Conservation (phyloP, 1,139 yeast genomes). For the Suhomyces anneliseae region DNA sequence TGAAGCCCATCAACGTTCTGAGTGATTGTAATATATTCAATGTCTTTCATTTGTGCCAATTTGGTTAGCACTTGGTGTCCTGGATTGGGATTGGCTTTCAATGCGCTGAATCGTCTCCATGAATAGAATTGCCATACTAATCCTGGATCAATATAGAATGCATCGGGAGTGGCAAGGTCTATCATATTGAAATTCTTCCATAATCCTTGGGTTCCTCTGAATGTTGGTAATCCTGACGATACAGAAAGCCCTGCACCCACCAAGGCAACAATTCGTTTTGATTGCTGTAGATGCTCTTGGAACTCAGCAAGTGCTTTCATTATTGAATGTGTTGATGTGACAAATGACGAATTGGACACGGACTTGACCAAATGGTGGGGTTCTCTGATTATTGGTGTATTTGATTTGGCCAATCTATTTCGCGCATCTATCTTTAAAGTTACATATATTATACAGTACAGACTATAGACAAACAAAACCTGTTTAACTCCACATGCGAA, state of each 20-base stretch:
- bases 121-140: constrained; percentile 89
- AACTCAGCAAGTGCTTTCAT: constrained; percentile 41
- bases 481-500: too few species aligned
- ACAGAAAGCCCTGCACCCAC: constrained; percentile 87
- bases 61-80: constrained; percentile 73
- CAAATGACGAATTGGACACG: too few species aligned
- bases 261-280: constrained; percentile 64
- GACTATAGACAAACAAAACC: neutral
- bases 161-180: constrained; percentile 89
- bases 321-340: too few species aligned
- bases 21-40: constrained; percentile 61
- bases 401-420: too few species aligned
- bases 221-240: constrained; percentile 74
- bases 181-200: constrained; percentile 81
- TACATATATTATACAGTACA: constrained; percentile 7
- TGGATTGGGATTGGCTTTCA: constrained; percentile 65
- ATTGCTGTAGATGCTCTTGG: constrained; percentile 52
- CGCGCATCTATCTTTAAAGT: neutral
- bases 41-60: constrained; percentile 28
- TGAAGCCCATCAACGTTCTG: constrained; percentile 83
- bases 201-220: constrained; percentile 68
- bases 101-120: constrained; percentile 63
- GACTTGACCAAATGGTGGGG: too few species aligned
- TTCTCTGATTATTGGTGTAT: too few species aligned
- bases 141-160: constrained; percentile 78